phyloP scores from a whole-genome alignment of 2,329 filamentous ascomycete genomes.

The Chaetomium strumarium region DNA sequence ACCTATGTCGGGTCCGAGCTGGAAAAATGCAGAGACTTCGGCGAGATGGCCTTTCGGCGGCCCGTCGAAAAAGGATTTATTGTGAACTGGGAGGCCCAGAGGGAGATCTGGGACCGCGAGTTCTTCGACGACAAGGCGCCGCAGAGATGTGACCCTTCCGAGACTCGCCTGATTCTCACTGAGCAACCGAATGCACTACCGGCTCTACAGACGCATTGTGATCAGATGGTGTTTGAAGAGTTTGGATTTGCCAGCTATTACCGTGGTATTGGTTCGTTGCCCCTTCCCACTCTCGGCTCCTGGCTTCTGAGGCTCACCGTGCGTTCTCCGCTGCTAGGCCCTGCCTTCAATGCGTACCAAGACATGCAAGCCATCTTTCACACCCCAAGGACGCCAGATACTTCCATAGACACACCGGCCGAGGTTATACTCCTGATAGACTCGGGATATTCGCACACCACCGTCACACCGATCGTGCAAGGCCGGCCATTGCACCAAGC shows the following conservation, averaged over 20 bases:
- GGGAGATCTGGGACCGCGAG: constrained; percentile 89
- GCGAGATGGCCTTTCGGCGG: constrained; percentile 77
- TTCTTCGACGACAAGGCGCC: constrained; percentile 68
- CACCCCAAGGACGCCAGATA: constrained; percentile 45
- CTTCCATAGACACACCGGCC: constrained; percentile 48
- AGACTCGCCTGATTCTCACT: constrained; percentile 77
- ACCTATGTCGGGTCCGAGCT: constrained; percentile 77
- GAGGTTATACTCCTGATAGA: constrained; percentile 88
- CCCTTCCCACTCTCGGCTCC: not conserved
- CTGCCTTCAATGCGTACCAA: constrained; percentile 75
- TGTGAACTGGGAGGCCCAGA: constrained; percentile 94
- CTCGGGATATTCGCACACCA: constrained; percentile 89
- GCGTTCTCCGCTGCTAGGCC: constrained; percentile 41
- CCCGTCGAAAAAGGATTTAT: constrained; percentile 93
- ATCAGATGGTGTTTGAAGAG: constrained; percentile 96
- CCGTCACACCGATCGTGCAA: constrained; percentile 76
- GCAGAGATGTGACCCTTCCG: constrained; percentile 64
- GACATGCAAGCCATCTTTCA: constrained; percentile 66
- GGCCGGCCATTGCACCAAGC: constrained; percentile 76
- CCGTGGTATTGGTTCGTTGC: constrained; percentile 57
- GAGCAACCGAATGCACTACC: constrained; percentile 82
- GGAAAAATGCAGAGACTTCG: constrained; percentile 76
- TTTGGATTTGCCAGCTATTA: constrained; percentile 88
- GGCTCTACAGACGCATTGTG: constrained; percentile 78
- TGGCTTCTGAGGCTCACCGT: constrained; percentile 5